Evolutionary conservation across 805 yeast genomes (phyloP), one percentile per base, ranked within the genome.

Genomic region (Starmerella potacharoeniae): DNA sequence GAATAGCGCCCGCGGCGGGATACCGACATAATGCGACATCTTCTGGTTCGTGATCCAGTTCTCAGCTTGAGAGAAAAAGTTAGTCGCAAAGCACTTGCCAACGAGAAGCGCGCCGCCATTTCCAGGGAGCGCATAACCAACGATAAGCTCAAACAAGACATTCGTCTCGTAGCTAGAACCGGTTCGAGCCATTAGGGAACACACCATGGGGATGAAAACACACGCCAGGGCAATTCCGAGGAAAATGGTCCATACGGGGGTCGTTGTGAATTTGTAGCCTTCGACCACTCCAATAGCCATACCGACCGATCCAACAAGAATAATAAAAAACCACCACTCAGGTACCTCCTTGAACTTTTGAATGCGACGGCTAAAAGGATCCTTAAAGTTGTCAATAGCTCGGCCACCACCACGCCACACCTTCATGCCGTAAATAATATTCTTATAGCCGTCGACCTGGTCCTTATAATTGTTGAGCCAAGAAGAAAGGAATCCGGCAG

Each of bases 61-160:
- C 56, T 80, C 78, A 14, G 85, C 84, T 67, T 81, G 85, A 39
- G 77, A 75, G 62, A 78, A 82, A 57, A 81, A 79, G 63, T 80
- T 80, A 49, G 79, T 77, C 40, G 81, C 82, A 52, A 71, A 74
- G 0, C 77, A 75, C 56, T 79, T 78, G 55, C 78, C 64, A 30
- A 75, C 70, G 73, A 75, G 75, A 57, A 77, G 65, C 4, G 82
- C 82, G 48, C 71, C 64, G 33, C 80, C 80, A 54, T 79, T 77
- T 48, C 81, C 80, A 14, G 81, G 80, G 37, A 77, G 63, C 3
- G 81, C 78, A 59, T 78, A 77, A 34, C 83, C 82, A 49, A 77
- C 68, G 58, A 81, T 77, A 62, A 81, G 72, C 65, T 80, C 58
- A 53, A 57, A 52, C 57, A 80, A 67, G 11, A 77, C 79, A 57